phyloP scores from a whole-genome alignment of 257 asterid species.

The Capsicum baccatum region DNA sequence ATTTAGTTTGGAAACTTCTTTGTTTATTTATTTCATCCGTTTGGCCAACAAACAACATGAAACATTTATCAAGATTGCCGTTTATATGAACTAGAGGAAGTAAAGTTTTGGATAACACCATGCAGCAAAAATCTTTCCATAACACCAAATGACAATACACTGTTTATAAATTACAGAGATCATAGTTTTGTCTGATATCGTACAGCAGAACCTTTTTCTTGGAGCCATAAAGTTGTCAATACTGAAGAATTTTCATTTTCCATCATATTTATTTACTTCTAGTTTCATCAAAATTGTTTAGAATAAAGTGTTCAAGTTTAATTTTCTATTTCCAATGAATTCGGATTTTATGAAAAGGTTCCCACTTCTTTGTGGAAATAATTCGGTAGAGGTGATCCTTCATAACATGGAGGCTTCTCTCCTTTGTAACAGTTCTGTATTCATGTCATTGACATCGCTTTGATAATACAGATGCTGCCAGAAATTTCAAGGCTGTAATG shows the following conservation, averaged over 20 bases:
- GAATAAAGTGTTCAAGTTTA: neutral
- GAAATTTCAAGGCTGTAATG: conserved; percentile 84
- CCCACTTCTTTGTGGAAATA: neutral
- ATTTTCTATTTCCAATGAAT: neutral
- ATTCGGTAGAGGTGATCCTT: neutral
- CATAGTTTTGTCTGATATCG: conserved; percentile 8
- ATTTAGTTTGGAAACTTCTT: conserved; percentile 22
- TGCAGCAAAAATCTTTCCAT: conserved; percentile 5
- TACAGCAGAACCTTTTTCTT: neutral
- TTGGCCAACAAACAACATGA: conserved; percentile 21
- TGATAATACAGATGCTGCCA: conserved; percentile 59
- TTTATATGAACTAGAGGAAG: conserved; percentile 24
- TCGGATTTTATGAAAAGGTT: neutral
- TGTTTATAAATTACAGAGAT: neutral
- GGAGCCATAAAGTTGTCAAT: neutral
- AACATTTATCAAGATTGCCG: conserved; percentile 19
- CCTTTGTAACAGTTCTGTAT: neutral
- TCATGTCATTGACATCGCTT: neutral
- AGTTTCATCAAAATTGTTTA: conserved; percentile 18
- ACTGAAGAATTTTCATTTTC: neutral
- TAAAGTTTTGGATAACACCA: conserved; percentile 11
- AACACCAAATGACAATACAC: neutral
- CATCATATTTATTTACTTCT: neutral
- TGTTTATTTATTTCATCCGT: neutral
- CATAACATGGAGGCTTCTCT: neutral